Percentiles rank a stretch among this genome's conserved stretches.
Conservation (phyloP, 2,329 filamentous ascomycete genomes). For the Akanthomyces dipterigenus region DNA sequence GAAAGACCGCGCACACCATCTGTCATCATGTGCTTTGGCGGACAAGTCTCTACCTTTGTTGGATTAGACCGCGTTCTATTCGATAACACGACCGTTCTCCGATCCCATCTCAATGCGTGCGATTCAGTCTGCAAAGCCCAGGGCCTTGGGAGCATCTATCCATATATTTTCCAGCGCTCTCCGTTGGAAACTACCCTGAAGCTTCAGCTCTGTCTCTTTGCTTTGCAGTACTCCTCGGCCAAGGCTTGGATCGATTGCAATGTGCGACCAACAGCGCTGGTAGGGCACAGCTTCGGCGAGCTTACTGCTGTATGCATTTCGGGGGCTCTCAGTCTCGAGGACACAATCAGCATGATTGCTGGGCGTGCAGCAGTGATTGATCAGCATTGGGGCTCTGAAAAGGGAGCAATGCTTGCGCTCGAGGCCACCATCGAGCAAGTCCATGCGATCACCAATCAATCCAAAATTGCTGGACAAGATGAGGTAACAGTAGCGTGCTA, state of each 20-base stretch:
- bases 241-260: constrained; percentile 31
- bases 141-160: constrained; percentile 24
- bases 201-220: constrained; percentile 34
- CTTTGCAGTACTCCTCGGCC: constrained; percentile 31
- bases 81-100: constrained; percentile 19
- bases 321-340: constrained; percentile 22
- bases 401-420: constrained; percentile 33
- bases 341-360: constrained; percentile 24
- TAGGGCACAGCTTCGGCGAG: constrained; percentile 38
- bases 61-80: constrained; percentile 26
- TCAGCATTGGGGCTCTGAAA: constrained; percentile 28
- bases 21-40: constrained; percentile 28
- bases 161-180: constrained; percentile 23
- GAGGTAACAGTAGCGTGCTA: too few relatives aligned
- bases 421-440: too few relatives aligned
- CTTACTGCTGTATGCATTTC: constrained; percentile 32
- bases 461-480: too few relatives aligned
- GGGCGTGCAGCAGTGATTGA: constrained; percentile 24
- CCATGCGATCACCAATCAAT: too few relatives aligned
- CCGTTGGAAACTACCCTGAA: constrained; percentile 19
- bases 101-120: constrained; percentile 13
- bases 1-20: too few relatives aligned
- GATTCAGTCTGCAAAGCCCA: constrained; percentile 1
- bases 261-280: constrained; percentile 12
- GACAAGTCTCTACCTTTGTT: constrained; percentile 24